Conservation (phyloP, 305 asterid species). For the Solanum hybrid region DNA sequence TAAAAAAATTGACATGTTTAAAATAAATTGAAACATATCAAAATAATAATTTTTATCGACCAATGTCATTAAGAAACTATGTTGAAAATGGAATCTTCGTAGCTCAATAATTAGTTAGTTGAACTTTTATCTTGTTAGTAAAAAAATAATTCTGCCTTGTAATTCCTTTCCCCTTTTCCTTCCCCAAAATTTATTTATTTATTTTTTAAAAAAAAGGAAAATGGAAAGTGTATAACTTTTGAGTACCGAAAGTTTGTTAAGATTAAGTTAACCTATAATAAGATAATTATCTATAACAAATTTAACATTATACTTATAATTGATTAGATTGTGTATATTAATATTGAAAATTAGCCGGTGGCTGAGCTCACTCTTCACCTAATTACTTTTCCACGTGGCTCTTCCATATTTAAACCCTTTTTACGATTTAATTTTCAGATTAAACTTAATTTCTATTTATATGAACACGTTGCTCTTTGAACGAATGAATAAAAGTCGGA, state of each 20-base stretch:
- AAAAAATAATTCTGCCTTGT: not conserved
- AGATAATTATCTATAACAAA: not conserved
- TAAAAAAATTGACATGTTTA: too few relatives aligned
- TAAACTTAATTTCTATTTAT: not conserved
- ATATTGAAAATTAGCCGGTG: constrained; percentile 24
- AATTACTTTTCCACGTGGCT: constrained; percentile 19
- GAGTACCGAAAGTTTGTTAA: not conserved
- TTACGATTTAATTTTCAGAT: not conserved
- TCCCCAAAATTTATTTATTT: not conserved
- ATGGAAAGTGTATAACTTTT: not conserved
- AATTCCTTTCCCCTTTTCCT: not conserved
- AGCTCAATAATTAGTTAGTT: not conserved
- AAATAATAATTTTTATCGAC: too few relatives aligned
- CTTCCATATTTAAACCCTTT: not conserved
- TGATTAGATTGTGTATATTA: not conserved
- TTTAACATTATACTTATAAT: not conserved
- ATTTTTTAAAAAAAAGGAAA: not conserved
- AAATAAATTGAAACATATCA: not conserved
- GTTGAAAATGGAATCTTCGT: not conserved
- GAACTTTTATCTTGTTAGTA: not conserved
- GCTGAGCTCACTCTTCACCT: constrained; percentile 18
- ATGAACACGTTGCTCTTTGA: not conserved
- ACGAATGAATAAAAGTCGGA: not conserved
- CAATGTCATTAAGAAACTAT: not conserved
- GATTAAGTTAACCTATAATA: not conserved